These are phyloP conservation scores for Oidiodendron maius DNA, from an alignment of 495 filamentous ascomycete genomes.

Conservation along the genomic window DNA sequence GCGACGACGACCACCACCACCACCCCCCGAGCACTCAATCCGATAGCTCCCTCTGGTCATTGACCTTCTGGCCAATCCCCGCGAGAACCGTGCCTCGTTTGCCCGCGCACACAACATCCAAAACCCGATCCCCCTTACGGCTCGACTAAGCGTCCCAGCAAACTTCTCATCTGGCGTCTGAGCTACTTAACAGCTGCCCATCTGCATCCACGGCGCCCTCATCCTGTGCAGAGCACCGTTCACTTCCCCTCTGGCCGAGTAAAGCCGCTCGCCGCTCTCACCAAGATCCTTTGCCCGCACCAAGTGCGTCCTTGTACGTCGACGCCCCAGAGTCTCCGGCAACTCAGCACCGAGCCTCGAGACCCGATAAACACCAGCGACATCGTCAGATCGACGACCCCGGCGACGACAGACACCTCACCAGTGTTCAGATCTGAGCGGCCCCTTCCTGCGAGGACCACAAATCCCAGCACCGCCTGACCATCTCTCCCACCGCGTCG, in stretches of 20 bases:
- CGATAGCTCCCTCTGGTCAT: too few species aligned
- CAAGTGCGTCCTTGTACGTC: not conserved
- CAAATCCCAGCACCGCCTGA: too few species aligned
- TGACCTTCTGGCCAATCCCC: not conserved
- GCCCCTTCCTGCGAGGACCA: slow-evolving; percentile 1
- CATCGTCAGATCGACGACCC: not conserved
- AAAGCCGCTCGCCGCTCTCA: too few species aligned
- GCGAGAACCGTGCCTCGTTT: too few species aligned
- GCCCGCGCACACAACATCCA: not conserved
- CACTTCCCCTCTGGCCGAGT: slow-evolving; percentile 4
- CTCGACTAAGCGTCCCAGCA: not conserved
- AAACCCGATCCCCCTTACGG: slow-evolving; percentile 2
- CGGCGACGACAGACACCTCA: slow-evolving; percentile 1
- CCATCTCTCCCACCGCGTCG: slow-evolving; percentile 4
- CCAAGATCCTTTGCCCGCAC: too few species aligned
- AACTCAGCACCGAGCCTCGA: not conserved
- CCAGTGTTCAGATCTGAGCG: not conserved
- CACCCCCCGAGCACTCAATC: slow-evolving; percentile 3
- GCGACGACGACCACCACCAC: slow-evolving; percentile 12
- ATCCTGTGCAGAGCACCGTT: not conserved
- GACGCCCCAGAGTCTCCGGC: not conserved
- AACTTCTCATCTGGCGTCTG: not conserved
- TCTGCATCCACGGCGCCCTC: not conserved
- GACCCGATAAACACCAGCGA: not conserved
- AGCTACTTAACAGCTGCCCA: not conserved